These are phyloP conservation scores for Trichoderma lentiforme DNA, from an alignment of 2,329 filamentous ascomycete species.

Conservation along the genomic window DNA sequence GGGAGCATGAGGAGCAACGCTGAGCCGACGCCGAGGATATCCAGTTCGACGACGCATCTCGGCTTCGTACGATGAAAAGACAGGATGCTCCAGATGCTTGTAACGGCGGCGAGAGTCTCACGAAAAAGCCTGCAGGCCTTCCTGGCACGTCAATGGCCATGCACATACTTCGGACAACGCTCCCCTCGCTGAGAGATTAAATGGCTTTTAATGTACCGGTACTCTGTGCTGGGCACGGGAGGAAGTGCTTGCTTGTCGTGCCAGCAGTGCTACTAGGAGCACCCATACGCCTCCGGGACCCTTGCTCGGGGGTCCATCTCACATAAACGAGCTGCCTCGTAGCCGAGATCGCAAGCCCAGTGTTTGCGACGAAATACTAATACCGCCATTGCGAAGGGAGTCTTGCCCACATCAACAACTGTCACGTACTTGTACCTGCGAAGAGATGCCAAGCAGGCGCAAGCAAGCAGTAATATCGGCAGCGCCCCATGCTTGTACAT, in stretches of 20 bases:
- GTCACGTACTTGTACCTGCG: not conserved
- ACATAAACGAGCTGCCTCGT: not conserved
- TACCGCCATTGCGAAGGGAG: not conserved
- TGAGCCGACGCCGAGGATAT: not conserved
- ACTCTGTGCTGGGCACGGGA: not conserved
- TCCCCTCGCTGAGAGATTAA: conserved; percentile 13
- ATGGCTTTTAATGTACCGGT: not conserved
- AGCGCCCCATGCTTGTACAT: not conserved
- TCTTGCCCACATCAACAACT: not conserved
- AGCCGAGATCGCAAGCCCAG: conserved; percentile 3
- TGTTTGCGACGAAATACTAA: not conserved
- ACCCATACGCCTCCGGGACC: not conserved
- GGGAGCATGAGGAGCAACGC: not conserved
- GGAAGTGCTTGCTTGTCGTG: not conserved
- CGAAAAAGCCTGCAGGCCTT: not conserved
- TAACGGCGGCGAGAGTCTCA: not conserved
- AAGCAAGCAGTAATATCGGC: not conserved
- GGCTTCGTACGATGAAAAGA: not conserved
- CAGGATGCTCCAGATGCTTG: not conserved
- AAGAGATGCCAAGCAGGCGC: not conserved
- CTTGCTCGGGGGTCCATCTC: conserved; percentile 6
- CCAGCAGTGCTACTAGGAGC: not conserved
- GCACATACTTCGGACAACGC: not conserved
- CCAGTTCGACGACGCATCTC: not conserved
- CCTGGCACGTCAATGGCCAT: not conserved